Conservation (phyloP, 495 filamentous ascomycete species). For the Aspergillus sparsus region DNA sequence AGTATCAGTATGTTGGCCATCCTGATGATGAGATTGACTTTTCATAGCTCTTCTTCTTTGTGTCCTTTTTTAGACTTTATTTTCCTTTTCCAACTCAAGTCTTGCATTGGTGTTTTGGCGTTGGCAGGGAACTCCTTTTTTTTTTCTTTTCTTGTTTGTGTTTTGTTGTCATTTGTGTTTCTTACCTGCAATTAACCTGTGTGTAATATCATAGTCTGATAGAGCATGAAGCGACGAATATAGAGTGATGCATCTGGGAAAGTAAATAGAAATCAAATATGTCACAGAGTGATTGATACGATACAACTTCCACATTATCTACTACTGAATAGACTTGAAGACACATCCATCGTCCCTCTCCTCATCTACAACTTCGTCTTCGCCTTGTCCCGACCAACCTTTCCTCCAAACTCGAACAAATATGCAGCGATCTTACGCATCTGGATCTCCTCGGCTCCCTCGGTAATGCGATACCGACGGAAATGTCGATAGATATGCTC, state of each 20-base stretch:
- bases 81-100: neutral
- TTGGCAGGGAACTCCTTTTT: neutral
- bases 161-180: too few relatives aligned
- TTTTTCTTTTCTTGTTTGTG: neutral
- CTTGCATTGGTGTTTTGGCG: neutral
- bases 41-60: conserved; percentile 2
- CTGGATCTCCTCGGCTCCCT: conserved; percentile 53
- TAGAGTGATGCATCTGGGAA: neutral
- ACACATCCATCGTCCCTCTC: too few relatives aligned
- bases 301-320: neutral
- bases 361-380: conserved; percentile 10
- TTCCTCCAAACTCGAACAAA: conserved; percentile 43
- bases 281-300: neutral
- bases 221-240: neutral
- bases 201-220: neutral
- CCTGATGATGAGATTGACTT: conserved; percentile 17
- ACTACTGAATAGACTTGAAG: too few relatives aligned
- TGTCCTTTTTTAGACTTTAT: neutral
- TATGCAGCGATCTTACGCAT: conserved; percentile 50
- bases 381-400: conserved; percentile 11
- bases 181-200: neutral
- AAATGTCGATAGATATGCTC: conserved; percentile 57
- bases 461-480: conserved; percentile 51
- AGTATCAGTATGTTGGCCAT: conserved; percentile 42
- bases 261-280: neutral